Evolutionary conservation across 192 early-diverging fungal genomes (phyloP).

Genomic region (Backusella mclennaniae): DNA sequence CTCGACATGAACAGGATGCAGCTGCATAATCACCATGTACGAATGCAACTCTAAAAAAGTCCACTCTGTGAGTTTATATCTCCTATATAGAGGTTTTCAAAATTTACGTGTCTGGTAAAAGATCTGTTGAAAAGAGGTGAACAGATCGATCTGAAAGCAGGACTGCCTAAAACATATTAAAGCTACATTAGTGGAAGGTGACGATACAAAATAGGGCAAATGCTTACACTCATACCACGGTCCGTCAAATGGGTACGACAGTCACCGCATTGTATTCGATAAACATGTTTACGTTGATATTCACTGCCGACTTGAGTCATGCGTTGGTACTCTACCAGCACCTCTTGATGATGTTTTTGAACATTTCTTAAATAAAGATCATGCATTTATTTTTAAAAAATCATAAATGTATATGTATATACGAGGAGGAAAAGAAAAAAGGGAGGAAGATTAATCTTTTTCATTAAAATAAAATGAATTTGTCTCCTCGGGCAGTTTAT

Average conservation of each 20-base stretch:
- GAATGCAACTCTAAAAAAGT: not conserved
- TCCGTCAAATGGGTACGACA: not conserved
- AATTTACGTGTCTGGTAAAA: constrained; percentile 14
- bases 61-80: not conserved
- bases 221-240: constrained; percentile 15
- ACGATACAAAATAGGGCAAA: not conserved
- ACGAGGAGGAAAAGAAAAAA: not conserved
- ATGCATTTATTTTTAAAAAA: not conserved
- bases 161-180: not conserved
- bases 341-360: not conserved
- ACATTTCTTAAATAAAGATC: not conserved
- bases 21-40: constrained; percentile 17
- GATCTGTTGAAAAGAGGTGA: constrained; percentile 8
- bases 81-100: no score
- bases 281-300: constrained; percentile 15
- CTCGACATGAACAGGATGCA: constrained; percentile 10
- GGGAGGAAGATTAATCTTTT: not conserved
- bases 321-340: constrained; percentile 8
- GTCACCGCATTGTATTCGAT: constrained; percentile 1
- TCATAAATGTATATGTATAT: not conserved
- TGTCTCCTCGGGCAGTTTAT: not conserved
- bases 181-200: not conserved
- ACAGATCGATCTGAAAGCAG: constrained; percentile 9
- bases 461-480: not conserved
- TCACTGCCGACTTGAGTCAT: constrained; percentile 10